Percentiles rank a stretch among this genome's conserved stretches.
These are phyloP conservation scores for Kazachstania psychrophila DNA, from an alignment of 805 yeast species.

Conservation along the genomic window DNA sequence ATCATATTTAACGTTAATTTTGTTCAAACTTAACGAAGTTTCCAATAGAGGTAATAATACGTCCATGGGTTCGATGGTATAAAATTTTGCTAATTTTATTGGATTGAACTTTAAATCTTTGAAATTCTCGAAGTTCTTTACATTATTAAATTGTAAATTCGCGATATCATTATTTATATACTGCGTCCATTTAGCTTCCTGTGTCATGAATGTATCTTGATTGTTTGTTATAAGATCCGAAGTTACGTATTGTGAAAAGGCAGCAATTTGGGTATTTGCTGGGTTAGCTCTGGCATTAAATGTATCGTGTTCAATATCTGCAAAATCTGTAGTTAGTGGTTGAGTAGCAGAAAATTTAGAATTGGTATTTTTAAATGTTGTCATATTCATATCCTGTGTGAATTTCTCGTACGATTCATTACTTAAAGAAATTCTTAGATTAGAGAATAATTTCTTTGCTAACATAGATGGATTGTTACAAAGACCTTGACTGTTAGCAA, in stretches of 20 bases:
- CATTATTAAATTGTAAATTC: constrained; percentile 17
- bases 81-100: constrained; percentile 24
- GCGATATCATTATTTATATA: constrained; percentile 21
- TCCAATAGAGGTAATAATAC: constrained; percentile 25
- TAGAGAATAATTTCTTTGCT: constrained; percentile 43
- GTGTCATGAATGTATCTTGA: constrained; percentile 2
- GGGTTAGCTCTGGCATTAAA: neutral
- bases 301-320: constrained; percentile 28
- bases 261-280: constrained; percentile 19
- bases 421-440: constrained; percentile 43
- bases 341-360: constrained; percentile 33
- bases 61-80: constrained; percentile 21
- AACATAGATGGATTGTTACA: constrained; percentile 46
- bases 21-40: constrained; percentile 19
- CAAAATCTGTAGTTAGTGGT: constrained; percentile 35
- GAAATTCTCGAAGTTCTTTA: constrained; percentile 2
- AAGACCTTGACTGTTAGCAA: constrained; percentile 38
- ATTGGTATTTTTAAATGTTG: neutral
- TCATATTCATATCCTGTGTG: constrained; percentile 2
- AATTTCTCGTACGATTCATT: constrained; percentile 35
- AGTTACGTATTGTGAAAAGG: constrained; percentile 8
- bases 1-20: constrained; percentile 19
- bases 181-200: constrained; percentile 20
- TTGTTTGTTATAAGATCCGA: neutral
- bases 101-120: constrained; percentile 15